Conservation (phyloP, 768 basidiomycete species). For the Rhizopogon roseolus region DNA sequence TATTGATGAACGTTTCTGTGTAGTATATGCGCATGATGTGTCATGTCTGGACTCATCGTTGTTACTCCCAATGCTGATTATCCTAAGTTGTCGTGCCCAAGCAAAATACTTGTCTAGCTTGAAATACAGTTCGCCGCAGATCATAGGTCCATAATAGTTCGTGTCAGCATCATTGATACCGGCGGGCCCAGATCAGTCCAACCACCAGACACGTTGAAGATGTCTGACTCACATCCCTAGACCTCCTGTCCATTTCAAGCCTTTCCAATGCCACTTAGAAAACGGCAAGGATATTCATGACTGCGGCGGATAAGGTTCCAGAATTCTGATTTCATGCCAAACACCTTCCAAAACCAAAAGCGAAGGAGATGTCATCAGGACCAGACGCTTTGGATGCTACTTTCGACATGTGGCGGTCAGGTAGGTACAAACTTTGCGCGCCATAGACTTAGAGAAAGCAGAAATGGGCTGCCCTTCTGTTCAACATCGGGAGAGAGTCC, state of each 20-base stretch:
- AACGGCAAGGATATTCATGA: slow-evolving; percentile 16
- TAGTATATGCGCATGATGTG: neutral
- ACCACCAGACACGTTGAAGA: neutral
- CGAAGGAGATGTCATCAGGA: slow-evolving; percentile 14
- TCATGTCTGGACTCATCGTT: neutral
- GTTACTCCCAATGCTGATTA: neutral
- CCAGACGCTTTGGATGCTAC: too few relatives aligned
- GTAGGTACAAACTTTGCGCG: slow-evolving; percentile 33
- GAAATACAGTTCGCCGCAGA: too few relatives aligned
- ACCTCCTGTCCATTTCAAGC: slow-evolving; percentile 16
- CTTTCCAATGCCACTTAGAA: slow-evolving; percentile 12
- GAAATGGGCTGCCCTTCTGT: too few relatives aligned
- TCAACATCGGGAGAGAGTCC: slow-evolving; percentile 5
- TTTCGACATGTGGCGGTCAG: slow-evolving; percentile 28
- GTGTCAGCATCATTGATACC: too few relatives aligned
- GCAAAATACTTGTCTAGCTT: neutral
- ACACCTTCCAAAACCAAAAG: slow-evolving; percentile 38
- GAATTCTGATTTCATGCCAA: slow-evolving; percentile 1
- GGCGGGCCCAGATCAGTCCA: neutral
- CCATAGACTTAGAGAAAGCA: too few relatives aligned
- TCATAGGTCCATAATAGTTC: too few relatives aligned
- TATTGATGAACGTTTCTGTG: neutral
- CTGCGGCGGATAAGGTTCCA: slow-evolving; percentile 21
- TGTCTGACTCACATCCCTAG: slow-evolving; percentile 14
- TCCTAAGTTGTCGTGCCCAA: too few relatives aligned